Percentiles rank a stretch among this genome's conserved stretches.
phyloP scores from a whole-genome alignment of 345 rosid genomes.

The Zanthoxylum bungeanum region DNA sequence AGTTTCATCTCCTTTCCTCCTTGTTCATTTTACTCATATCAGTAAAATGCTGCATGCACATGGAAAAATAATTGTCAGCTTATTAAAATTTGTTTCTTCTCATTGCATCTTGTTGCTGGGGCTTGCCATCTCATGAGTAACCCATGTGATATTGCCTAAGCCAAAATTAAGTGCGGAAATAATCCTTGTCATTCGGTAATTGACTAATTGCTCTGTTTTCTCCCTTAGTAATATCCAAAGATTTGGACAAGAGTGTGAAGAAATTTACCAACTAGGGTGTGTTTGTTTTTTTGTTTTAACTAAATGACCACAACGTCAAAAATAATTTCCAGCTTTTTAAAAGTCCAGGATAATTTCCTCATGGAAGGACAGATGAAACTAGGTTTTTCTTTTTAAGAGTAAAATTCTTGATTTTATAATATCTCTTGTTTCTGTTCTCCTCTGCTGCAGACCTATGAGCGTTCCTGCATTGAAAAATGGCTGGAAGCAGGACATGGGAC shows the following conservation, averaged over 20 bases:
- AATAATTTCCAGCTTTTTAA: slow-evolving; percentile 2
- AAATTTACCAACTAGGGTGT: too few species aligned
- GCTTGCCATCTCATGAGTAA: neutral
- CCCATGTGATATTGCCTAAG: neutral
- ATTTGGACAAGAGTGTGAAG: neutral
- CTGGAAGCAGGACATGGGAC: slow-evolving; percentile 79
- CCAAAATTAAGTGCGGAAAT: neutral
- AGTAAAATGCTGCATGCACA: neutral
- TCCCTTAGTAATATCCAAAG: slow-evolving; percentile 4
- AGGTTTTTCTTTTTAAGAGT: neutral
- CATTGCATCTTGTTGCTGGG: neutral
- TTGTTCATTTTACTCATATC: slow-evolving; percentile 1
- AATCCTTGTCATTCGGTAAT: slow-evolving; percentile 1
- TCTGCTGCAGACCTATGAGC: slow-evolving; percentile 77
- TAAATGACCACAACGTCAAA: neutral
- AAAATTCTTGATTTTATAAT: slow-evolving; percentile 5
- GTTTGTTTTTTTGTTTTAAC: neutral
- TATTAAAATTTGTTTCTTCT: neutral
- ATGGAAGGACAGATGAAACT: neutral
- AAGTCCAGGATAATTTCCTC: neutral
- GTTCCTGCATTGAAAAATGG: slow-evolving; percentile 96
- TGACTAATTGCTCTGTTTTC: neutral
- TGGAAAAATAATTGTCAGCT: neutral
- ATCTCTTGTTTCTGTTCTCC: slow-evolving; percentile 11
- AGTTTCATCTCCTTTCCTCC: neutral